Percentiles rank a stretch among this genome's conserved stretches.
Conservation (phyloP, 108 stramenopile genomes). For the Epipyxis sp. region DNA sequence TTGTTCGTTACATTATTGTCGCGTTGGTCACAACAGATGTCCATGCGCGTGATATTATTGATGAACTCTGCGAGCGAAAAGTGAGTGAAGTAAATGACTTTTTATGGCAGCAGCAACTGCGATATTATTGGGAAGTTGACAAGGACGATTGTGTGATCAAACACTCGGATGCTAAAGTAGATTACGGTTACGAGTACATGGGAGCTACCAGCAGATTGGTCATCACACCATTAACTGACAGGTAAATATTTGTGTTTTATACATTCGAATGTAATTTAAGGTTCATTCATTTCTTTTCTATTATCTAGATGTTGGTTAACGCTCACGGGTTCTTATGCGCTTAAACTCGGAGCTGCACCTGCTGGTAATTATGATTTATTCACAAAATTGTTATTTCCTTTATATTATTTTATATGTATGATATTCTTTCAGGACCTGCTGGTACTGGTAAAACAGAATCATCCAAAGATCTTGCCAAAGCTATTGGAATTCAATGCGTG, state of each 20-base stretch:
- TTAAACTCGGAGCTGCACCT: slow-evolving; percentile 64
- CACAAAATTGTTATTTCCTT: too few species aligned
- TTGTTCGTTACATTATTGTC: slow-evolving; percentile 59
- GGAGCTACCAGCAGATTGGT: slow-evolving; percentile 48
- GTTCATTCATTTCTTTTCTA: slow-evolving; percentile 60
- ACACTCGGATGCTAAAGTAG: slow-evolving; percentile 57
- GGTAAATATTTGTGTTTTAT: too few species aligned
- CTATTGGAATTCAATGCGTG: slow-evolving; percentile 61
- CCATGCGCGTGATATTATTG: slow-evolving; percentile 70
- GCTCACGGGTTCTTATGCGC: slow-evolving; percentile 61
- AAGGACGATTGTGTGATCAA: slow-evolving; percentile 52
- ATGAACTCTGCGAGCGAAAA: slow-evolving; percentile 53
- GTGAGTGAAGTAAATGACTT: slow-evolving; percentile 48
- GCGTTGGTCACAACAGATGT: slow-evolving; percentile 69
- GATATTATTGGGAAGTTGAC: slow-evolving; percentile 62
- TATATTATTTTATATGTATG: too few species aligned
- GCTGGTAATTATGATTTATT: too few species aligned
- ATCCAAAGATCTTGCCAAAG: slow-evolving; percentile 66
- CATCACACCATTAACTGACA: slow-evolving; percentile 25
- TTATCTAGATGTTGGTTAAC: slow-evolving; percentile 68
- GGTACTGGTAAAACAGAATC: slow-evolving; percentile 66
- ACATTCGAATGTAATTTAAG: slow-evolving; percentile 56
- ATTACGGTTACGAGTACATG: slow-evolving; percentile 69
- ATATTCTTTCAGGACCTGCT: too few species aligned
- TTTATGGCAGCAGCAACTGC: slow-evolving; percentile 69